These are phyloP conservation scores for Canna indica DNA, from an alignment of 176 grass and related monocot species.

Conservation along the genomic window DNA sequence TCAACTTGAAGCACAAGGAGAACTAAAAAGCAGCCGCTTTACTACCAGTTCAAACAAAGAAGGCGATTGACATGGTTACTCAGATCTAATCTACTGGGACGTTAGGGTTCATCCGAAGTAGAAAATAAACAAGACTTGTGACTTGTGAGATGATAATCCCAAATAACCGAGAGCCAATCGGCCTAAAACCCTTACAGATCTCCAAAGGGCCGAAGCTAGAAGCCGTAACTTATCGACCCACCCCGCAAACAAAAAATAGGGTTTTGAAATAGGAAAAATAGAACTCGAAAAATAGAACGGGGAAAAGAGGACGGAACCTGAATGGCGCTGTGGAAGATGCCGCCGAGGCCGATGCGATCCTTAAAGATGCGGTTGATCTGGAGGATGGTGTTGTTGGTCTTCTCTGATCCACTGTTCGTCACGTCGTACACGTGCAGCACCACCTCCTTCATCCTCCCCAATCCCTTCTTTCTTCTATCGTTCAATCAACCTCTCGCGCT, in stretches of 20 bases:
- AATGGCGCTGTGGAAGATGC: slow-evolving; percentile 99
- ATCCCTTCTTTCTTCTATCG: not conserved
- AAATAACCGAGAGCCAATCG: not conserved
- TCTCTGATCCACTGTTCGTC: slow-evolving; percentile 91
- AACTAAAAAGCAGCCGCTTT: not conserved
- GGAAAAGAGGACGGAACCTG: slow-evolving; percentile 38
- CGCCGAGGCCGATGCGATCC: slow-evolving; percentile 97
- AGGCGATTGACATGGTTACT: not conserved
- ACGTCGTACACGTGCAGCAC: slow-evolving; percentile 96
- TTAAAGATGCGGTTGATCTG: slow-evolving; percentile 99
- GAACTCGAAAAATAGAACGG: not conserved
- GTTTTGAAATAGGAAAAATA: not conserved
- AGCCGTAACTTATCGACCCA: not conserved
- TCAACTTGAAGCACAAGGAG: not conserved
- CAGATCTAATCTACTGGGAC: not conserved
- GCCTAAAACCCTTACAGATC: slow-evolving; percentile 5
- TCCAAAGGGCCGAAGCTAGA: not conserved
- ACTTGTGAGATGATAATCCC: not conserved
- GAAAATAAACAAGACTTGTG: not conserved
- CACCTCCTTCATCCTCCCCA: slow-evolving; percentile 78
- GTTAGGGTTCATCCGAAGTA: not conserved
- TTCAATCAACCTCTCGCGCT: not conserved
- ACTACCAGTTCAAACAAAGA: not conserved
- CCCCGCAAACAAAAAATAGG: not conserved
- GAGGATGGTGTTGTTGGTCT: slow-evolving; percentile 96